phyloP scores from a whole-genome alignment of 176 grass and related monocot species.

The Alopecurus myosuroides region DNA sequence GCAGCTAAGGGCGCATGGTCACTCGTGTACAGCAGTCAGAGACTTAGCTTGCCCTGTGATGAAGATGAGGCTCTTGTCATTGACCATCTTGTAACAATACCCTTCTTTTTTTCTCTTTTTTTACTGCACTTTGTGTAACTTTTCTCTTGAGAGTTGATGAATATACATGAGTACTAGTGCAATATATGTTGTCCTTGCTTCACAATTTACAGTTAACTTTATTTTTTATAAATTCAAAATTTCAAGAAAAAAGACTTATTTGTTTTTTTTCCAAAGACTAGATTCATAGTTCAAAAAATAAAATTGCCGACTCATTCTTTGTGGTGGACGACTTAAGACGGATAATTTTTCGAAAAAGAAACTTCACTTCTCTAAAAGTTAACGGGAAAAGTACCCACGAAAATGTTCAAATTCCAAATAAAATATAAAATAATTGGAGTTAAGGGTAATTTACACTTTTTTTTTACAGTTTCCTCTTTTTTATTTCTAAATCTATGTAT shows the following conservation, averaged over 20 bases:
- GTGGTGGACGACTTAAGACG: no score
- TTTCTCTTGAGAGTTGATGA: conserved; percentile 8
- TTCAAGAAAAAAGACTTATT: background rate
- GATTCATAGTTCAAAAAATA: background rate
- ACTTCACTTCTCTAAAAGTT: no score
- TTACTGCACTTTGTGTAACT: conserved; percentile 3
- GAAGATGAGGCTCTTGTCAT: conserved; percentile 40
- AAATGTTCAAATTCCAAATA: background rate
- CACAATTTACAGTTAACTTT: background rate
- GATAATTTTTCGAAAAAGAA: no score
- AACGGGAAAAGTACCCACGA: no score
- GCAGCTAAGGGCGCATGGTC: conserved; percentile 40
- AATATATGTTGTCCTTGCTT: background rate
- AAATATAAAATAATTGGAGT: background rate
- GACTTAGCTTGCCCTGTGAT: conserved; percentile 29
- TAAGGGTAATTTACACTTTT: background rate
- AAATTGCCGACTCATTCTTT: no score
- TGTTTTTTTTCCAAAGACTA: background rate
- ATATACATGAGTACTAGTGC: conserved; percentile 12
- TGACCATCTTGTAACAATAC: conserved; percentile 4
- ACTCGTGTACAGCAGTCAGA: conserved; percentile 44
- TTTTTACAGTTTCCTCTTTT: background rate
- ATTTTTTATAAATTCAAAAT: background rate
- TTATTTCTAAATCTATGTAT: background rate
- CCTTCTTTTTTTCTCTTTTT: background rate